phyloP scores from a whole-genome alignment of 2,329 filamentous ascomycete genomes.

The Fusarium sp. region DNA sequence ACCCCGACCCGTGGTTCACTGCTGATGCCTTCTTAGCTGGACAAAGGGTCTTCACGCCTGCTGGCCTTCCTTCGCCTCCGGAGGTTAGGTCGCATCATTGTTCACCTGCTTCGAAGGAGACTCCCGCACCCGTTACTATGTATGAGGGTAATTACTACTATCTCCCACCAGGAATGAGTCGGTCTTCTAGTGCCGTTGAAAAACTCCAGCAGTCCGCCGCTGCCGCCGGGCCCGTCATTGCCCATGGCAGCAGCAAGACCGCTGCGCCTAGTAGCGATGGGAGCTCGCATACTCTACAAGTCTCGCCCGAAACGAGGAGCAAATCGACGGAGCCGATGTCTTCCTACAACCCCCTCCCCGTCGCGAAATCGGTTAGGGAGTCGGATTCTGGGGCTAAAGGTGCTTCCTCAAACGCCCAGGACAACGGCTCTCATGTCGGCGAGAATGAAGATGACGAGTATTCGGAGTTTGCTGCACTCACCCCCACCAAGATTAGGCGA shows the following conservation, averaged over 20 bases:
- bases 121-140: conserved; percentile 26
- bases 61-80: conserved; percentile 46
- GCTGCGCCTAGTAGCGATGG: neutral
- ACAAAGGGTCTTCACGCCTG: conserved; percentile 38
- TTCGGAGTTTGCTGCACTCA: conserved; percentile 17
- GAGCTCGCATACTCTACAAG: neutral
- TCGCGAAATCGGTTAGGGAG: neutral
- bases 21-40: conserved; percentile 43
- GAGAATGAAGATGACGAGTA: conserved; percentile 8
- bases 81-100: conserved; percentile 28
- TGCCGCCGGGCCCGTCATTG: conserved; percentile 35
- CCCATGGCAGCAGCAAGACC: conserved; percentile 18
- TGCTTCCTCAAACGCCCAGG: neutral
- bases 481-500: conserved; percentile 32
- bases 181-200: conserved; percentile 36
- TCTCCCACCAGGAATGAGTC: conserved; percentile 7
- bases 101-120: conserved; percentile 32
- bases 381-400: neutral
- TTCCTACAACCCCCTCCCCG: neutral
- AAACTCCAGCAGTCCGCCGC: conserved; percentile 44
- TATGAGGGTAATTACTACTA: conserved; percentile 43
- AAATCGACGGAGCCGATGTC: conserved; percentile 12
- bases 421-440: neutral
- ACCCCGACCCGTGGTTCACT: neutral
- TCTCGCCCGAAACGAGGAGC: conserved; percentile 4